Conservation (phyloP, 1,284 basidiomycete genomes). For the Pyrrhoderma lamaoense region DNA sequence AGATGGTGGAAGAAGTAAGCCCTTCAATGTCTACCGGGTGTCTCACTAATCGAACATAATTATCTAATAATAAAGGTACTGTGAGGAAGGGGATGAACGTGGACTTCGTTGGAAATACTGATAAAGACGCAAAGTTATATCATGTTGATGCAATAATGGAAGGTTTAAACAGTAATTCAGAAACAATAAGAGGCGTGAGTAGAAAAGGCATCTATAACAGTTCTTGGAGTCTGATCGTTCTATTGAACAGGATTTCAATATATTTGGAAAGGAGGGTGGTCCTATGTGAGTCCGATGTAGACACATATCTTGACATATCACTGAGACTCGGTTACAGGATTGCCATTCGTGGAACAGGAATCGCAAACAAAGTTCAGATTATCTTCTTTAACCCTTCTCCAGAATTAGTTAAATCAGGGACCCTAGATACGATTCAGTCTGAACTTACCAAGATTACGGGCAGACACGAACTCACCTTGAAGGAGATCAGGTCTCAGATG, state of each 20-base stretch:
- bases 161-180: constrained; percentile 25
- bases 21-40: neutral
- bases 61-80: constrained; percentile 20
- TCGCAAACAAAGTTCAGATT: too few species aligned
- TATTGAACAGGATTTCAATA: neutral
- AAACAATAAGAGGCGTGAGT: neutral
- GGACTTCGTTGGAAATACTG: constrained; percentile 38
- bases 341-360: too few species aligned
- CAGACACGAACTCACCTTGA: constrained; percentile 28
- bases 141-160: constrained; percentile 36
- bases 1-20: constrained; percentile 32
- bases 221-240: neutral
- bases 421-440: too few species aligned
- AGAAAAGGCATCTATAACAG: neutral
- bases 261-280: neutral
- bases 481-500: constrained; percentile 26
- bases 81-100: constrained; percentile 35
- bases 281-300: neutral
- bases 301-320: too few species aligned
- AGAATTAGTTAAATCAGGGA: too few species aligned
- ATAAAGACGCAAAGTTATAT: constrained; percentile 26
- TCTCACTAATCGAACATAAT: too few species aligned
- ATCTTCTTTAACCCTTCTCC: too few species aligned
- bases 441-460: neutral
- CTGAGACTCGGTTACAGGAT: too few species aligned